A percentile compares a stretch with the other conserved stretches of the same genome.
These are phyloP conservation scores for Rhizoctonia solani DNA, from an alignment of 1,284 basidiomycete species.

Conservation along the genomic window DNA sequence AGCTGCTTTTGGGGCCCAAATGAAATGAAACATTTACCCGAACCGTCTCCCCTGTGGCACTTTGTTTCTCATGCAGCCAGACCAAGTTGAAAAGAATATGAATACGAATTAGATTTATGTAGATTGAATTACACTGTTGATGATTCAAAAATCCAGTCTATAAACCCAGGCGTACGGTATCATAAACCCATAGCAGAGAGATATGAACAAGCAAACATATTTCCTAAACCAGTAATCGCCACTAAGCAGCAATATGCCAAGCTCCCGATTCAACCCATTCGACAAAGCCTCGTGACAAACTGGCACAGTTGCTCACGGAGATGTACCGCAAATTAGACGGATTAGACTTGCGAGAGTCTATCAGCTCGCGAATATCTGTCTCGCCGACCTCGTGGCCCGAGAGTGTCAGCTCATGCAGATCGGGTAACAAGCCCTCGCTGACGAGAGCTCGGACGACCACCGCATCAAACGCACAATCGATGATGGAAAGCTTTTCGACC, in stretches of 20 bases:
- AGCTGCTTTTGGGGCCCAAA: background rate
- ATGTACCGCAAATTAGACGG: background rate
- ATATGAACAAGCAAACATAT: background rate
- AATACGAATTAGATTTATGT: background rate
- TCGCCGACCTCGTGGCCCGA: conserved; percentile 23
- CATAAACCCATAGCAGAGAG: background rate
- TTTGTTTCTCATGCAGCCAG: background rate
- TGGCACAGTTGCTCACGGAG: conserved; percentile 7
- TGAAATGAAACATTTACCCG: background rate
- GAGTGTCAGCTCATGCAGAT: conserved; percentile 18
- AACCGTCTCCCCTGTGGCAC: background rate
- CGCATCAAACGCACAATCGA: conserved; percentile 29
- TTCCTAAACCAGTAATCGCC: background rate
- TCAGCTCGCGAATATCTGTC: conserved; percentile 7
- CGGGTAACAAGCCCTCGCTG: conserved; percentile 5
- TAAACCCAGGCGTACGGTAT: too few relatives aligned
- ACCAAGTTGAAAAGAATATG: background rate
- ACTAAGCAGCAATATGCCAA: background rate
- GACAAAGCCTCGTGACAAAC: conserved; percentile 14
- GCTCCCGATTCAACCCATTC: conserved; percentile 20
- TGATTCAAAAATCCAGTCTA: too few relatives aligned
- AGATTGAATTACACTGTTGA: too few relatives aligned
- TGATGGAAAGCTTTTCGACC: conserved; percentile 16
- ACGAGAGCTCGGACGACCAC: conserved; percentile 7
- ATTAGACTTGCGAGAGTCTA: conserved; percentile 7